Conservation (phyloP, 345 rosid species). For the Acer saccharum region DNA sequence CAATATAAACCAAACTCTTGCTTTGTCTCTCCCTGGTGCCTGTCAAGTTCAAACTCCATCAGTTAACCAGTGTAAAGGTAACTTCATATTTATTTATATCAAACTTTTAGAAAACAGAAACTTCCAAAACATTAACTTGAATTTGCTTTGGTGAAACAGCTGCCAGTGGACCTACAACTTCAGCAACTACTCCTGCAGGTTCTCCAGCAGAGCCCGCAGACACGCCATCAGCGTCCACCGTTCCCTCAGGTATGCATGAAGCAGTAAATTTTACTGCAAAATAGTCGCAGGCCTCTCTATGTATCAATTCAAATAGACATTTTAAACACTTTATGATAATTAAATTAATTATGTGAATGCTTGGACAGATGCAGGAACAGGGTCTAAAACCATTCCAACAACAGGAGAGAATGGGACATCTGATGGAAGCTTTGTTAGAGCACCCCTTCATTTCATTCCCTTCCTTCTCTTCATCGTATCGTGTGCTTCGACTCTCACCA, state of each 20-base stretch:
- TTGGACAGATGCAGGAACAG: slow-evolving; percentile 29
- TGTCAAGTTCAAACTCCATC: slow-evolving; percentile 67
- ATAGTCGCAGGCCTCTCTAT: neutral
- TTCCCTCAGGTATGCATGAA: slow-evolving; percentile 46
- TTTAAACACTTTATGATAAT: too few relatives aligned
- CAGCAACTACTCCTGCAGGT: slow-evolving; percentile 32
- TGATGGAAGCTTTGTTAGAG: slow-evolving; percentile 34
- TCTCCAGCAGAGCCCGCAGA: slow-evolving; percentile 37
- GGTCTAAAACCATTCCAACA: slow-evolving; percentile 54
- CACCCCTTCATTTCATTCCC: slow-evolving; percentile 31
- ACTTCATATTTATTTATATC: neutral
- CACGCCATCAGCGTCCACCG: slow-evolving; percentile 42
- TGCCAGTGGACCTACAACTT: slow-evolving; percentile 40
- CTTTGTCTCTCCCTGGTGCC: slow-evolving; percentile 62
- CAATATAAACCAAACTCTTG: slow-evolving; percentile 64
- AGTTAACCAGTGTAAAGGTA: slow-evolving; percentile 64
- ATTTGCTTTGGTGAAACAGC: slow-evolving; percentile 31
- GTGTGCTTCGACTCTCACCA: slow-evolving; percentile 30
- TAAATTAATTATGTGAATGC: neutral
- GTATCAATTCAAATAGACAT: too few relatives aligned
- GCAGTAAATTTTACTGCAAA: neutral
- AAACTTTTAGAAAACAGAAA: neutral
- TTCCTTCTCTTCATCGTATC: slow-evolving; percentile 31
- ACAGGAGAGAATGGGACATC: slow-evolving; percentile 34
- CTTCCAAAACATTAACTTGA: neutral